Conservation (phyloP, 2,329 filamentous ascomycete species). For the Epichloe typhina region DNA sequence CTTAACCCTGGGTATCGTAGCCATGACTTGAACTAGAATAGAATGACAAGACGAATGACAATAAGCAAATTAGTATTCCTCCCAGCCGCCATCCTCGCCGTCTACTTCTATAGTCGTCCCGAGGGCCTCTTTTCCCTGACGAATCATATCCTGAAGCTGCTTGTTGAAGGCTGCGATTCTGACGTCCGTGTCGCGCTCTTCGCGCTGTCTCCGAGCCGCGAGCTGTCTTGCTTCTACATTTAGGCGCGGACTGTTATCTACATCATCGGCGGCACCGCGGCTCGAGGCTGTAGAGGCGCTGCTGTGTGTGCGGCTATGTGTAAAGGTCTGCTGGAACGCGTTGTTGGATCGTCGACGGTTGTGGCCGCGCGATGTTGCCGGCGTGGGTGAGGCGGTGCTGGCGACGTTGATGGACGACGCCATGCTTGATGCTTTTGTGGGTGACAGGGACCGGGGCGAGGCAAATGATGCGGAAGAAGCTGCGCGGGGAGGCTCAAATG, state of each 20-base stretch:
- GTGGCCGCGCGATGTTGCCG: conserved; percentile 9
- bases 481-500: conserved; percentile 8
- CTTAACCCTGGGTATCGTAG: conserved; percentile 4
- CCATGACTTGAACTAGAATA: conserved; percentile 1
- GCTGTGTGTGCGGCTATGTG: conserved; percentile 32
- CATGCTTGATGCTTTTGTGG: conserved; percentile 31
- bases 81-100: conserved; percentile 29
- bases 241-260: conserved; percentile 33
- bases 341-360: conserved; percentile 7
- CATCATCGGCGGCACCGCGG: conserved; percentile 10
- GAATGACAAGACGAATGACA: background rate
- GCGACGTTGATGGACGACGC: conserved; percentile 1
- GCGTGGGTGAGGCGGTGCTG: conserved; percentile 14
- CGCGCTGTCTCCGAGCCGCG: conserved; percentile 55
- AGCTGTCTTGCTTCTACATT: conserved; percentile 59
- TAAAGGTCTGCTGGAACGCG: conserved; percentile 7
- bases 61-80: conserved; percentile 13
- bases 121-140: conserved; percentile 75
- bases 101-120: conserved; percentile 59
- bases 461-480: conserved; percentile 21
- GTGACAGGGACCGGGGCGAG: conserved; percentile 20
- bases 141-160: conserved; percentile 73
- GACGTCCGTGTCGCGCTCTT: conserved; percentile 67
- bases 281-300: conserved; percentile 28
- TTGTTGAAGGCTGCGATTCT: conserved; percentile 69